Percentiles rank a stretch among this genome's conserved stretches.
These are phyloP conservation scores for Aspergillus pseudoglaucus DNA, from an alignment of 2,329 filamentous ascomycete genomes.

Conservation along the genomic window DNA sequence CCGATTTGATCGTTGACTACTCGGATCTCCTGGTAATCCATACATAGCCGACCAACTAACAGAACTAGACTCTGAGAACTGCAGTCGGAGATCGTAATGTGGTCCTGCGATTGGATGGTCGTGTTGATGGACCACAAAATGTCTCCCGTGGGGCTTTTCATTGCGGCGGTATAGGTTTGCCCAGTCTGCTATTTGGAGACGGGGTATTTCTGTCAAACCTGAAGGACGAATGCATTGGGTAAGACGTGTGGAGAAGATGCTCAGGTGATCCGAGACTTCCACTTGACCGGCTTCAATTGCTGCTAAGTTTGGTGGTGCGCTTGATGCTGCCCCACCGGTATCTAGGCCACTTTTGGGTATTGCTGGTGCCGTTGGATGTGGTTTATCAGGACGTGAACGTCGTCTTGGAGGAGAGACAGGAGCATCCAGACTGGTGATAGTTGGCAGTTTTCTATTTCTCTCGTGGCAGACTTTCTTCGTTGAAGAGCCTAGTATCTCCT, in stretches of 20 bases:
- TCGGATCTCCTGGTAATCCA: slow-evolving; percentile 53
- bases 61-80: slow-evolving; percentile 62
- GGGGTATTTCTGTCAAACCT: slow-evolving; percentile 19
- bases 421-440: slow-evolving; percentile 13
- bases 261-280: slow-evolving; percentile 43
- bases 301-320: slow-evolving; percentile 23
- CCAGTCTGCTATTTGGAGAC: slow-evolving; percentile 39
- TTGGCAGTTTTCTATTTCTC: not conserved
- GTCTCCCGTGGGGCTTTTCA: slow-evolving; percentile 40
- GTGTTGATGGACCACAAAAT: slow-evolving; percentile 68
- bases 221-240: slow-evolving; percentile 19
- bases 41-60: slow-evolving; percentile 61
- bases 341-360: not conserved
- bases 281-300: slow-evolving; percentile 48
- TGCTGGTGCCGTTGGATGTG: not conserved
- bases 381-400: slow-evolving; percentile 1
- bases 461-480: not conserved
- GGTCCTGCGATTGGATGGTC: slow-evolving; percentile 63
- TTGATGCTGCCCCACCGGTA: not conserved
- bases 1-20: slow-evolving; percentile 48
- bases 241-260: slow-evolving; percentile 42
- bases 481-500: not conserved
- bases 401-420: slow-evolving; percentile 24
- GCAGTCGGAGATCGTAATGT: slow-evolving; percentile 64
- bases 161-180: slow-evolving; percentile 44